These are phyloP conservation scores for Lyophyllum decastes DNA, from an alignment of 768 basidiomycete genomes.

Conservation along the genomic window DNA sequence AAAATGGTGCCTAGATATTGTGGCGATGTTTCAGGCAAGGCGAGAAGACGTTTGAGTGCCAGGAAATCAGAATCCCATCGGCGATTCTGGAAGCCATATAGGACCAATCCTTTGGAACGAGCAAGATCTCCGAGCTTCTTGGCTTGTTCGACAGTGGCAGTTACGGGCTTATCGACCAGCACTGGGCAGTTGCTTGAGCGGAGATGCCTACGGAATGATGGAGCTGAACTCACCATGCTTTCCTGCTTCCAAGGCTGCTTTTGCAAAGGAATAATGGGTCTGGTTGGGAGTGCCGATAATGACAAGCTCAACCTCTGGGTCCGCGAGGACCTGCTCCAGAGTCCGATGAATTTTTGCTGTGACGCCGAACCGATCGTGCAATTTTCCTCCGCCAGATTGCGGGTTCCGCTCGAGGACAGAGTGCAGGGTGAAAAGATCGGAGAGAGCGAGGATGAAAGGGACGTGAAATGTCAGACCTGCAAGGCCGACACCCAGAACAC, in stretches of 20 bases:
- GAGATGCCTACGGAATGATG: background rate
- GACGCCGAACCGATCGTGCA: constrained; percentile 65
- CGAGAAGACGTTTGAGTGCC: constrained; percentile 59
- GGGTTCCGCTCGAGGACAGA: constrained; percentile 80
- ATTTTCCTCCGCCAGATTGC: constrained; percentile 56
- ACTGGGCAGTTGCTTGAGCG: constrained; percentile 37
- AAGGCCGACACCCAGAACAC: constrained; percentile 78
- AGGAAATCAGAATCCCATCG: constrained; percentile 82
- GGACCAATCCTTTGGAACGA: constrained; percentile 54
- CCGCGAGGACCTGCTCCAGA: constrained; percentile 60
- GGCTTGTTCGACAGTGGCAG: constrained; percentile 60
- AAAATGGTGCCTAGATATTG: constrained; percentile 60
- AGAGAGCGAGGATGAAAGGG: constrained; percentile 75
- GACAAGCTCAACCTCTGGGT: constrained; percentile 67
- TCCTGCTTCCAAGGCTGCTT: constrained; percentile 64
- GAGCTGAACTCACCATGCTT: constrained; percentile 58
- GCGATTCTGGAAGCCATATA: constrained; percentile 76
- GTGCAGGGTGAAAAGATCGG: constrained; percentile 67
- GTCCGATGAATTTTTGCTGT: constrained; percentile 57
- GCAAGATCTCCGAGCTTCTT: constrained; percentile 62
- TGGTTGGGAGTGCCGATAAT: constrained; percentile 73
- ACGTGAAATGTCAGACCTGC: constrained; percentile 78
- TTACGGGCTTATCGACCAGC: constrained; percentile 80
- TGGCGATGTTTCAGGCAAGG: constrained; percentile 49
- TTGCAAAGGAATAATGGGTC: constrained; percentile 71